phyloP scores from a whole-genome alignment of 2,329 filamentous ascomycete genomes.

The Cladosporium sp. region DNA sequence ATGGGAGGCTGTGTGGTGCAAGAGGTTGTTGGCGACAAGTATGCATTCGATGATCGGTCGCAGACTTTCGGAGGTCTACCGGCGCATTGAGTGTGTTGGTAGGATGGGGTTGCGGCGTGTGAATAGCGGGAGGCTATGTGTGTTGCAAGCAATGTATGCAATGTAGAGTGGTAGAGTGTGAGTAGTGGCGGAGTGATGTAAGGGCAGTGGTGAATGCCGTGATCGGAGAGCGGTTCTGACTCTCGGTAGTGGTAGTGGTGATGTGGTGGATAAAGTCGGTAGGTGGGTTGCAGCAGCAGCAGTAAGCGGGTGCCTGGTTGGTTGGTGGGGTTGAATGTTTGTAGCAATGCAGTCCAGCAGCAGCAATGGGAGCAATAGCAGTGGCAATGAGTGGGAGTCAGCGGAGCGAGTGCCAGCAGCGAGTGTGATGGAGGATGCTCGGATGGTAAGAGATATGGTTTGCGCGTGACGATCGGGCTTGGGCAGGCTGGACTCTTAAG shows the following conservation, averaged over 20 bases:
- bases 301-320: not conserved
- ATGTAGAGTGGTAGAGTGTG: not conserved
- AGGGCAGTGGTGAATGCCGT: conserved; percentile 17
- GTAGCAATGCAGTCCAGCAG: not conserved
- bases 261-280: not conserved
- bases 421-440: not conserved
- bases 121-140: not conserved
- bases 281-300: not conserved
- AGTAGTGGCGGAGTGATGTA: conserved; percentile 4
- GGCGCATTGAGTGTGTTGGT: conserved; percentile 2
- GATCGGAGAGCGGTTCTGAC: conserved; percentile 5
- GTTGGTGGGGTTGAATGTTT: not conserved
- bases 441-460: not conserved
- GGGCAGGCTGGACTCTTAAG: not conserved
- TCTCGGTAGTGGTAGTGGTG: conserved; percentile 1
- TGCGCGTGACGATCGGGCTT: conserved; percentile 3
- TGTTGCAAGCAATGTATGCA: not conserved
- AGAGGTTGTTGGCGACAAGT: not conserved
- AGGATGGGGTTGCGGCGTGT: not conserved
- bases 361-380: not conserved
- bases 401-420: not conserved
- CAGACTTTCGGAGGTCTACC: not conserved
- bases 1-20: conserved; percentile 19
- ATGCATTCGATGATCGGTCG: conserved; percentile 15
- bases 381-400: not conserved